Evolutionary conservation across 768 basidiomycete species (phyloP).

Genomic region (Epithele typhae): DNA sequence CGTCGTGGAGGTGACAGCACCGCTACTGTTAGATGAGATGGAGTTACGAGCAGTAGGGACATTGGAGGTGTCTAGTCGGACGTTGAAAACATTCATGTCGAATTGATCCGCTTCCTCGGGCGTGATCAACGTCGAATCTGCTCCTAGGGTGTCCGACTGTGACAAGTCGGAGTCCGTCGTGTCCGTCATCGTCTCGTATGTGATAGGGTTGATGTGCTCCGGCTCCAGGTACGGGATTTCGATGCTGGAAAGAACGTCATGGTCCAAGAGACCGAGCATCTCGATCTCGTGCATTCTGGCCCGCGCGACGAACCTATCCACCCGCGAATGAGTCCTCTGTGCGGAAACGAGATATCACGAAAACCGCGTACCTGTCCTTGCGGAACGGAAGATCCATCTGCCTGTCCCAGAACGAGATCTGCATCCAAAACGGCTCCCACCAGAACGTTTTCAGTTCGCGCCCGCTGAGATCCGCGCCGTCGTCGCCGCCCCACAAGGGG

Average conservation of each 20-base stretch:
- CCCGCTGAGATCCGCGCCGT: conserved; percentile 31
- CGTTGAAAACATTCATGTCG: conserved; percentile 64
- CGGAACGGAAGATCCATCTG: conserved; percentile 84
- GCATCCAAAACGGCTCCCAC: conserved; percentile 91
- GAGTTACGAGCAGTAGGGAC: conserved; percentile 32
- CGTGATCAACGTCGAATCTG: conserved; percentile 18
- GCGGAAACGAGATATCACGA: not conserved
- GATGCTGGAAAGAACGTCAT: conserved; percentile 86
- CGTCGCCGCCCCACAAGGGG: conserved; percentile 73
- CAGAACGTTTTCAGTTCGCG: conserved; percentile 60
- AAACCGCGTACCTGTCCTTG: conserved; percentile 53
- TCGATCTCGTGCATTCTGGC: conserved; percentile 98
- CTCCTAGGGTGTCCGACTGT: not conserved
- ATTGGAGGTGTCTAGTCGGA: conserved; percentile 36
- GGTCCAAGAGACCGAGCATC: conserved; percentile 88
- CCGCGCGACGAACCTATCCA: conserved; percentile 84
- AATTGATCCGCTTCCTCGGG: conserved; percentile 67
- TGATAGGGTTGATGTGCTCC: conserved; percentile 20
- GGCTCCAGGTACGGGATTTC: conserved; percentile 74
- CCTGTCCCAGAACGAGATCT: conserved; percentile 79
- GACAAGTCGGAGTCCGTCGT: conserved; percentile 3
- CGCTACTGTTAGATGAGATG: conserved; percentile 35
- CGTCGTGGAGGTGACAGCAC: conserved; percentile 32
- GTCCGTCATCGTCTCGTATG: conserved; percentile 14
- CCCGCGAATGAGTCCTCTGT: conserved; percentile 1